A percentile compares a stretch with the other conserved stretches of the same genome.
Conservation (phyloP, 129 eudicot genomes). For the Lactuca saligna region DNA sequence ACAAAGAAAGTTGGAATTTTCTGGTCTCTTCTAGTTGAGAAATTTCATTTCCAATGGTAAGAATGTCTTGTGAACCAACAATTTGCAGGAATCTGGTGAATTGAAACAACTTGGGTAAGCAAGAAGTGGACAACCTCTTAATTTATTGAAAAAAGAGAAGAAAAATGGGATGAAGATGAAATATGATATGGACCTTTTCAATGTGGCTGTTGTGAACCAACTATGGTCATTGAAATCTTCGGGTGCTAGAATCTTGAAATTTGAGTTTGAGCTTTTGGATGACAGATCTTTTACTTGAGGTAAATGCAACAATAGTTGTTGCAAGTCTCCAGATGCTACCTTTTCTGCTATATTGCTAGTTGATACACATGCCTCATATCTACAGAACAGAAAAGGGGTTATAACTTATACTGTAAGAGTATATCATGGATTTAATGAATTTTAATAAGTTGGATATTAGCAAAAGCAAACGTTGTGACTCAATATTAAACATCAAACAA, state of each 20-base stretch:
- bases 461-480: conserved; percentile 5
- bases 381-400: conserved; percentile 24
- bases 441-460: background rate
- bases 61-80: conserved; percentile 51
- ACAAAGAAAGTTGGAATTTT: conserved; percentile 75
- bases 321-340: conserved; percentile 66
- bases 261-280: conserved; percentile 55
- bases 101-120: conserved; percentile 12
- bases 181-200: conserved; percentile 59
- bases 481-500: background rate
- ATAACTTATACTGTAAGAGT: background rate
- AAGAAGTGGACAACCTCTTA: conserved; percentile 5
- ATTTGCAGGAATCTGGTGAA: conserved; percentile 60
- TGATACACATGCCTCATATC: conserved; percentile 66
- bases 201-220: conserved; percentile 78
- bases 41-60: conserved; percentile 60
- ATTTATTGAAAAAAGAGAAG: conserved; percentile 9
- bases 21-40: conserved; percentile 83
- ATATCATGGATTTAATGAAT: background rate
- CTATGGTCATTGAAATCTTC: conserved; percentile 26
- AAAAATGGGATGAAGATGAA: conserved; percentile 17
- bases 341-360: conserved; percentile 50
- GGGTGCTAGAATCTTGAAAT: conserved; percentile 58
- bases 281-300: conserved; percentile 53
- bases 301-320: conserved; percentile 59